Base-by-base conservation (phyloP, 768 basidiomycete species). In the Trametes cubensis region DNA sequence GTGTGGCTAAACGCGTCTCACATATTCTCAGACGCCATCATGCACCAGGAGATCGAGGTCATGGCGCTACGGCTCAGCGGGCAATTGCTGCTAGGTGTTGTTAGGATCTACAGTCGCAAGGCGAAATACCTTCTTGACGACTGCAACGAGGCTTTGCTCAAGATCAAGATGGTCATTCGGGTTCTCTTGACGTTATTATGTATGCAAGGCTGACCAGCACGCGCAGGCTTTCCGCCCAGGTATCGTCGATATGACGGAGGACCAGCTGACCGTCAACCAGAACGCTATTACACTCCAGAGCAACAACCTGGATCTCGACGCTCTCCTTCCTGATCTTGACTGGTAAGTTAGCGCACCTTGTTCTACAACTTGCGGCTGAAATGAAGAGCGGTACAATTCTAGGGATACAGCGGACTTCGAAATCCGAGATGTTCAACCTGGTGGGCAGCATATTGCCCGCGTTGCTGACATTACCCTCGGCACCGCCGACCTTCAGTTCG, bases 51-150 rank as follows among this genome's bases (percentile, higher is more conserved):
- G 73, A 83, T 92, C 50, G 94, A 93, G 72, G 76, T 92, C 48
- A 95, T 98, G 88, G 95, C 96, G 3, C 87, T 98, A 26, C 89
- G 97, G 51, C 80, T 98, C n/a, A 97, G 94, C 46, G 97, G 97
- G 6, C 97, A 98, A 69, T 81, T 99, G 49, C 84, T 99, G 57
- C 85, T 99, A 45, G 97, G 97, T 67, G 96, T 99, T 48, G 94
- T 96, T 56, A 85, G 97, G 58, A 98, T 99, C 71, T 99, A 99
- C 76, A 95, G 94, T 70, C 83, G 96, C 46, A 99, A 99, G 74
- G 95, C 95, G 18, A 97, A 98, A 72, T 99, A 99, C 75, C 83
- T 99, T 3, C 78, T 98, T 64, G 97, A 99, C 70, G 97, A 99
- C 72, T 98, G 96, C 72, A 97, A 97, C 63, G 97, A 99, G 73